These are phyloP conservation scores for Boletus pseudopeckii DNA, from an alignment of 768 basidiomycete genomes.

Conservation along the genomic window DNA sequence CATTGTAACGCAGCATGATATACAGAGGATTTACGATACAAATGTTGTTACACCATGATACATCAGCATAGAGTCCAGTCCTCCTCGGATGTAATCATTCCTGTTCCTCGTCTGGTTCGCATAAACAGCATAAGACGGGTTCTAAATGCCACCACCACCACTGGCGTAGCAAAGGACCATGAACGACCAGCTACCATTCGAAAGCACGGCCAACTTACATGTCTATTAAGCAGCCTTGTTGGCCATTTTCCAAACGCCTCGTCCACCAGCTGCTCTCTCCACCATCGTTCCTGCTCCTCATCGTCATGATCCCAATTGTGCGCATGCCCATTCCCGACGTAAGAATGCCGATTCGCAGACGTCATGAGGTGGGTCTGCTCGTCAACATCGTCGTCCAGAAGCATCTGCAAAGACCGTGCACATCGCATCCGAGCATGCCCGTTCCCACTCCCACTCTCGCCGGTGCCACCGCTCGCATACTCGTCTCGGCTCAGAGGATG, in stretches of 20 bases:
- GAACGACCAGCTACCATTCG: not conserved
- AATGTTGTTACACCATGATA: not conserved
- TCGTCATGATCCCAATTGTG: slow-evolving; percentile 14
- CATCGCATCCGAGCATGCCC: not conserved
- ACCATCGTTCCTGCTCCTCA: slow-evolving; percentile 35
- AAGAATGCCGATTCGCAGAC: slow-evolving; percentile 19
- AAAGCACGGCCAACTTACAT: slow-evolving; percentile 43
- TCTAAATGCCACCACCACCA: slow-evolving; percentile 86
- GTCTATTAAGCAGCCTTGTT: slow-evolving; percentile 59
- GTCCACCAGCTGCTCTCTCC: slow-evolving; percentile 46
- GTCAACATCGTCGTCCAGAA: slow-evolving; percentile 16
- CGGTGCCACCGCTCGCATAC: not conserved
- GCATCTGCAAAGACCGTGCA: slow-evolving; percentile 4
- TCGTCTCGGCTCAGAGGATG: not conserved
- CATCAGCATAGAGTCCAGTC: not conserved
- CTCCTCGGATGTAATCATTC: slow-evolving; percentile 18
- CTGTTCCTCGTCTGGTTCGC: slow-evolving; percentile 51
- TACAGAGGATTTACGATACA: slow-evolving; percentile 16
- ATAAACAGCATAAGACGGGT: slow-evolving; percentile 61
- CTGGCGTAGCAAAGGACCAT: slow-evolving; percentile 34
- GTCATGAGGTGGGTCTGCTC: slow-evolving; percentile 42
- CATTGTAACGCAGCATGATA: not conserved
- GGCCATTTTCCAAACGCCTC: slow-evolving; percentile 67
- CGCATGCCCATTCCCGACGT: slow-evolving; percentile 21
- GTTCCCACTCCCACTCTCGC: not conserved